These are phyloP conservation scores for Ogataea angusta DNA, from an alignment of 805 yeast genomes.

Conservation along the genomic window DNA sequence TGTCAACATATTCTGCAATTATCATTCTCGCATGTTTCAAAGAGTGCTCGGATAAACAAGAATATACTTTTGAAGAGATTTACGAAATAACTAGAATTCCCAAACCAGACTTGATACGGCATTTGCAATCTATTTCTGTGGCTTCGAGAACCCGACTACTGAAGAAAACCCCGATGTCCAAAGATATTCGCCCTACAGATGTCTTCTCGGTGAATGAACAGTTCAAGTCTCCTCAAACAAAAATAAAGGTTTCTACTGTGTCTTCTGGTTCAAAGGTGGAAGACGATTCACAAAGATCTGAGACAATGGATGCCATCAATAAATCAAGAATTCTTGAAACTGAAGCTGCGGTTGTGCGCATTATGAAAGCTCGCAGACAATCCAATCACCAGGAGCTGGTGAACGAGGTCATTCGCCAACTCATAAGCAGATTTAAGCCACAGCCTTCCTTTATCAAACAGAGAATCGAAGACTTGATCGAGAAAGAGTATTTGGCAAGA, in stretches of 20 bases:
- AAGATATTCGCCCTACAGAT: constrained; percentile 62
- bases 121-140: constrained; percentile 77
- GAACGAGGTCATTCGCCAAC: constrained; percentile 59
- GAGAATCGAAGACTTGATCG: constrained; percentile 70
- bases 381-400: constrained; percentile 62
- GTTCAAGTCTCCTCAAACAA: constrained; percentile 64
- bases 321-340: constrained; percentile 65
- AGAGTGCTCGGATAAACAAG: constrained; percentile 42
- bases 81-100: constrained; percentile 68
- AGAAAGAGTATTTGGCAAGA: constrained; percentile 76
- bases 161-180: constrained; percentile 70
- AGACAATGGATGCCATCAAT: constrained; percentile 53
- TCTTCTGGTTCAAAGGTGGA: constrained; percentile 45
- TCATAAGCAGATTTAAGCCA: constrained; percentile 65
- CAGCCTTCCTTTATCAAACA: constrained; percentile 63
- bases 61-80: constrained; percentile 61
- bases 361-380: constrained; percentile 73
- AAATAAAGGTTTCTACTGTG: constrained; percentile 74
- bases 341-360: constrained; percentile 84
- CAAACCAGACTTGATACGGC: constrained; percentile 65
- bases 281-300: constrained; percentile 49
- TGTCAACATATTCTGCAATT: constrained; percentile 79
- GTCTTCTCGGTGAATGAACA: constrained; percentile 62
- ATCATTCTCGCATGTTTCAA: constrained; percentile 67
- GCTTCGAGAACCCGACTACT: constrained; percentile 80